These are phyloP conservation scores for Fusarium stilboides DNA, from an alignment of 2,329 filamentous ascomycete species.

Conservation along the genomic window DNA sequence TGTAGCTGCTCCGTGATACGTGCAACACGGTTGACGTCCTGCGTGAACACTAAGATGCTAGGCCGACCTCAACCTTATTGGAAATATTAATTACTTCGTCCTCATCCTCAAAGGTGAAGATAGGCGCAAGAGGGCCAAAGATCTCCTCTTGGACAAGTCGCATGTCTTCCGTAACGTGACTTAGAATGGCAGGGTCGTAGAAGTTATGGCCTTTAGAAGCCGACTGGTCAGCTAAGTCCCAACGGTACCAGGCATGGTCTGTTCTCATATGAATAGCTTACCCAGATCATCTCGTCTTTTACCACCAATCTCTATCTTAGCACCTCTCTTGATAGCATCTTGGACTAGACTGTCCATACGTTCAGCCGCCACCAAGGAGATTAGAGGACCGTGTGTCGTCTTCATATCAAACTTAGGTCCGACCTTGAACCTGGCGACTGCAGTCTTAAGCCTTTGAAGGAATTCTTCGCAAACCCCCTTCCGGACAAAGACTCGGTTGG, in stretches of 20 bases:
- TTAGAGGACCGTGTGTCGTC: conserved; percentile 77
- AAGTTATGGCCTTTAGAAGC: conserved; percentile 62
- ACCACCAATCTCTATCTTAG: conserved; percentile 73
- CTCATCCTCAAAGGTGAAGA: conserved; percentile 76
- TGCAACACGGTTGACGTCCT: conserved; percentile 76
- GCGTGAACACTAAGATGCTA: conserved; percentile 79
- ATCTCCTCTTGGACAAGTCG: conserved; percentile 71
- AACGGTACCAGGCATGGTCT: too few relatives aligned
- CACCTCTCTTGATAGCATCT: conserved; percentile 75
- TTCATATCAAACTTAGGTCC: conserved; percentile 73
- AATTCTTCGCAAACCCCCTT: conserved; percentile 80
- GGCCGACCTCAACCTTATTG: conserved; percentile 74
- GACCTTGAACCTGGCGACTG: conserved; percentile 78
- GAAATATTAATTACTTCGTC: conserved; percentile 73
- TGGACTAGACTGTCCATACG: conserved; percentile 76
- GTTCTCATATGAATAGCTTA: conserved; percentile 52
- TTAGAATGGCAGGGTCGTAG: conserved; percentile 77
- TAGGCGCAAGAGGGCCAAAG: conserved; percentile 74
- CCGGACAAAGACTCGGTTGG: conserved; percentile 84
- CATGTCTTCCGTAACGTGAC: conserved; percentile 72
- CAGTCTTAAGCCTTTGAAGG: conserved; percentile 73
- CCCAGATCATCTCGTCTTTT: conserved; percentile 75
- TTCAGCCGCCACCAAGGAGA: conserved; percentile 61
- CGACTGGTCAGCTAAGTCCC: too few relatives aligned
- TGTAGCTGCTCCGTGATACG: conserved; percentile 77